A percentile compares a stretch with the other conserved stretches of the same genome.
Evolutionary conservation across 2,329 filamentous ascomycete genomes (phyloP).

Genomic region (Thielaviopsis cerberus): DNA sequence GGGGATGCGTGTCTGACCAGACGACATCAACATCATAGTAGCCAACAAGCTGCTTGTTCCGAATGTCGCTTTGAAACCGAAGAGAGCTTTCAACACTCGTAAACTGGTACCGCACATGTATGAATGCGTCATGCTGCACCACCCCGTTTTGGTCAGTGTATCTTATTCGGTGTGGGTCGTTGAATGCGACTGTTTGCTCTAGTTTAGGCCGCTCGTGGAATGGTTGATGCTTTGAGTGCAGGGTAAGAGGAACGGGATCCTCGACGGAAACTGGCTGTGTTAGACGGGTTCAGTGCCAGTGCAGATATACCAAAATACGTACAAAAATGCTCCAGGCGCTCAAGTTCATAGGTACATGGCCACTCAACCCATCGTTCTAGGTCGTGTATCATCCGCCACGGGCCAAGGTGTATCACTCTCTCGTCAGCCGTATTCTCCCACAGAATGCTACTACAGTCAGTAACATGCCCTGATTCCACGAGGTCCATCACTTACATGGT

Average conservation of each 20-base stretch:
- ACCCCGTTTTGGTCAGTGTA: slow-evolving; percentile 28
- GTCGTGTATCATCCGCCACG: slow-evolving; percentile 31
- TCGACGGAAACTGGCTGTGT: slow-evolving; percentile 13
- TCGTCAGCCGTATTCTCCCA: slow-evolving; percentile 31
- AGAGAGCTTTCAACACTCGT: slow-evolving; percentile 28
- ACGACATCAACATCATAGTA: slow-evolving; percentile 34
- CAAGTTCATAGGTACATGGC: slow-evolving; percentile 34
- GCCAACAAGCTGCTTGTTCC: slow-evolving; percentile 28
- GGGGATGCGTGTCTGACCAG: slow-evolving; percentile 31
- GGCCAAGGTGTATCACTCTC: slow-evolving; percentile 32
- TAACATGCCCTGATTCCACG: not conserved
- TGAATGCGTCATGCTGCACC: slow-evolving; percentile 29
- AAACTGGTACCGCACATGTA: slow-evolving; percentile 32
- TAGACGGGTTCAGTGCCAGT: not conserved
- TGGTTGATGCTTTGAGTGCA: slow-evolving; percentile 31
- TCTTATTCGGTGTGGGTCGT: slow-evolving; percentile 28
- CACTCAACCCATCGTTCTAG: slow-evolving; percentile 31
- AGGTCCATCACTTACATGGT: slow-evolving; percentile 26
- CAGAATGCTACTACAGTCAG: slow-evolving; percentile 23
- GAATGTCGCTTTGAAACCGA: slow-evolving; percentile 31
- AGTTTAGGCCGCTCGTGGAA: slow-evolving; percentile 31
- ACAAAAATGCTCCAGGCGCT: slow-evolving; percentile 33
- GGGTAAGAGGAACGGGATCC: slow-evolving; percentile 29
- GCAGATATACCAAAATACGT: slow-evolving; percentile 15
- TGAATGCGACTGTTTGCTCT: slow-evolving; percentile 30